Evolutionary conservation across 148 eudicot species (phyloP).

Genomic region (Rhododendron molle): DNA sequence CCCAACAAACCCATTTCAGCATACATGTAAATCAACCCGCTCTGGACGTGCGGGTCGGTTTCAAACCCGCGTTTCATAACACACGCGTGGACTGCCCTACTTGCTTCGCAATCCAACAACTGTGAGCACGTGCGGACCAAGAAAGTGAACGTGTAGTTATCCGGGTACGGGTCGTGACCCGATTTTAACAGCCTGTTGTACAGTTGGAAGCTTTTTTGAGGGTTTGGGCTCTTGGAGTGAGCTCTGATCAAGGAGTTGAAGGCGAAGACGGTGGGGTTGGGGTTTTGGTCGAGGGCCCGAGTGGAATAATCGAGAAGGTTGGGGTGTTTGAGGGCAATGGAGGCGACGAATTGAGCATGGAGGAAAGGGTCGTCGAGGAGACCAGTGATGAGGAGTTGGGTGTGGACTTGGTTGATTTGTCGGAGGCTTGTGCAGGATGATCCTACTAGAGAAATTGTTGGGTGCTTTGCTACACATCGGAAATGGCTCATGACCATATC

Average conservation of each 20-base stretch:
- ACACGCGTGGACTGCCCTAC: conserved; percentile 8
- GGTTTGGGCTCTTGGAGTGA: conserved; percentile 17
- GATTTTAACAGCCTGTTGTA: conserved; percentile 10
- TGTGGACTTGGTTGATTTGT: conserved; percentile 23
- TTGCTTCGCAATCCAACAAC: not conserved
- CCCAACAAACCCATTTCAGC: conserved; percentile 2
- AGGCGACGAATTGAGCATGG: conserved; percentile 25
- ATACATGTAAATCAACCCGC: conserved; percentile 17
- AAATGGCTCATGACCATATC: conserved; percentile 10
- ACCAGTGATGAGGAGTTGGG: conserved; percentile 24
- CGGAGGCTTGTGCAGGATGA: conserved; percentile 18
- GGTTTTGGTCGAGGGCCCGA: conserved; percentile 11
- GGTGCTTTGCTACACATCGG: conserved; percentile 15
- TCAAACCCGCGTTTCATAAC: conserved; percentile 16
- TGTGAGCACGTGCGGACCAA: conserved; percentile 23
- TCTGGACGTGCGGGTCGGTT: conserved; percentile 22
- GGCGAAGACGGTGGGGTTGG: conserved; percentile 13
- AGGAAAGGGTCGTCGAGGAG: conserved; percentile 19
- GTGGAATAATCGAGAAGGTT: conserved; percentile 20
- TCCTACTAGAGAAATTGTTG: conserved; percentile 20
- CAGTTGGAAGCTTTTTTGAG: conserved; percentile 15
- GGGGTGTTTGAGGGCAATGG: conserved; percentile 29
- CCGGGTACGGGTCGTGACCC: conserved; percentile 5
- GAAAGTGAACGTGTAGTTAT: conserved; percentile 27
- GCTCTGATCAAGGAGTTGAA: conserved; percentile 25